A percentile compares a stretch with the other conserved stretches of the same genome.
phyloP scores from a whole-genome alignment of 139 green algal genomes.

The Ettlia oleoabundans region DNA sequence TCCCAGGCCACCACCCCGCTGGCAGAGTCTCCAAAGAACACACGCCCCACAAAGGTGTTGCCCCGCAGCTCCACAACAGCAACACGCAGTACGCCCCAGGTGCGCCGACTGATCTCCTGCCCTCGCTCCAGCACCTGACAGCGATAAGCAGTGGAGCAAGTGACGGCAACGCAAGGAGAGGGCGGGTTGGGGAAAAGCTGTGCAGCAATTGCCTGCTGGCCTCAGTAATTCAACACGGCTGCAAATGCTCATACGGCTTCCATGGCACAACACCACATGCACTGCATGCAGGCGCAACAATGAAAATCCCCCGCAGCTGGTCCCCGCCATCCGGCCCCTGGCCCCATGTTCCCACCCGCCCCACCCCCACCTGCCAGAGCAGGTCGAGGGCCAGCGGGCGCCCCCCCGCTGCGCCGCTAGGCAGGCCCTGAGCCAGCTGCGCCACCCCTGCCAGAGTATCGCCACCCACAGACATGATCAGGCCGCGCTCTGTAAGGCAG shows the following conservation, averaged over 20 bases:
- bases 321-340: too few relatives aligned
- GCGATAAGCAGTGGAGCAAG: constrained; percentile 44
- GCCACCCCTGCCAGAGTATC: constrained; percentile 37
- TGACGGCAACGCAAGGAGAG: background rate
- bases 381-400: constrained; percentile 63
- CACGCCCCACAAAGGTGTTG: constrained; percentile 50
- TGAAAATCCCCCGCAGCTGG: too few relatives aligned
- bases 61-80: constrained; percentile 69
- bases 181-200: too few relatives aligned
- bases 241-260: too few relatives aligned
- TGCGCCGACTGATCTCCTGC: constrained; percentile 52
- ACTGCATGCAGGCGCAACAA: too few relatives aligned
- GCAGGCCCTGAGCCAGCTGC: constrained; percentile 34
- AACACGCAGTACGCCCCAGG: constrained; percentile 71
- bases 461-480: constrained; percentile 40
- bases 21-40: constrained; percentile 78
- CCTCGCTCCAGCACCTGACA: constrained; percentile 63
- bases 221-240: too few relatives aligned
- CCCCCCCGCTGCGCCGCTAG: background rate
- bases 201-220: too few relatives aligned
- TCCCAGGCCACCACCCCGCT: constrained; percentile 70
- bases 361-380: constrained; percentile 59
- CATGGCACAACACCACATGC: too few relatives aligned
- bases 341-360: too few relatives aligned
- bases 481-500: background rate